A percentile compares a stretch with the other conserved stretches of the same genome.
Evolutionary conservation across 768 basidiomycete species (phyloP).

Genomic region (Paxillus involutus): DNA sequence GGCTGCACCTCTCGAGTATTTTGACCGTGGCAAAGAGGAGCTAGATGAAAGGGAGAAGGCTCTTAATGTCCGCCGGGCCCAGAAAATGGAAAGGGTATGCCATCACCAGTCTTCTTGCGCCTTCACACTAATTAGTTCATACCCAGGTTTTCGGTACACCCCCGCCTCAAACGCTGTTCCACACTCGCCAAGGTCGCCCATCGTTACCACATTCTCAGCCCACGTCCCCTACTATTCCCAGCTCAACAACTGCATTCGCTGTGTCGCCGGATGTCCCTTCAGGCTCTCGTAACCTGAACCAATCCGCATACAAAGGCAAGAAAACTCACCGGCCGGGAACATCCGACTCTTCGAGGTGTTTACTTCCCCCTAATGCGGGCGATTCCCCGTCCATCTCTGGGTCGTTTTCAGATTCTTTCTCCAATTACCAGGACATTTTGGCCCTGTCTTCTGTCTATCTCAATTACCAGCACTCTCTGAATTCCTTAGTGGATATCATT

Average conservation of each 20-base stretch:
- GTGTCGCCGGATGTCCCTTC: conserved; percentile 21
- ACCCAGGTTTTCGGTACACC: conserved; percentile 76
- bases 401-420: conserved; percentile 13
- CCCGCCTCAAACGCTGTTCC: conserved; percentile 79
- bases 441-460: conserved; percentile 56
- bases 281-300: conserved; percentile 43
- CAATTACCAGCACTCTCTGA: conserved; percentile 79
- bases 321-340: conserved; percentile 51
- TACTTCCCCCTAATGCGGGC: conserved; percentile 40
- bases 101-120: not conserved
- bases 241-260: conserved; percentile 12
- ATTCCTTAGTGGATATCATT: conserved; percentile 78
- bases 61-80: conserved; percentile 73
- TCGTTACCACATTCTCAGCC: conserved; percentile 27
- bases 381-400: conserved; percentile 12
- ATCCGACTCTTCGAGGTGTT: conserved; percentile 58
- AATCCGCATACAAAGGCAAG: conserved; percentile 49
- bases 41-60: conserved; percentile 74
- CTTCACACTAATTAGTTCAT: conserved; percentile 1
- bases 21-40: conserved; percentile 68
- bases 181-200: conserved; percentile 54
- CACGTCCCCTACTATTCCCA: conserved; percentile 15
- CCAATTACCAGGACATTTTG: conserved; percentile 21
- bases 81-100: conserved; percentile 85
- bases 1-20: conserved; percentile 46